Conservation (phyloP, 129 eudicot species). For the Glebionis coronaria region DNA sequence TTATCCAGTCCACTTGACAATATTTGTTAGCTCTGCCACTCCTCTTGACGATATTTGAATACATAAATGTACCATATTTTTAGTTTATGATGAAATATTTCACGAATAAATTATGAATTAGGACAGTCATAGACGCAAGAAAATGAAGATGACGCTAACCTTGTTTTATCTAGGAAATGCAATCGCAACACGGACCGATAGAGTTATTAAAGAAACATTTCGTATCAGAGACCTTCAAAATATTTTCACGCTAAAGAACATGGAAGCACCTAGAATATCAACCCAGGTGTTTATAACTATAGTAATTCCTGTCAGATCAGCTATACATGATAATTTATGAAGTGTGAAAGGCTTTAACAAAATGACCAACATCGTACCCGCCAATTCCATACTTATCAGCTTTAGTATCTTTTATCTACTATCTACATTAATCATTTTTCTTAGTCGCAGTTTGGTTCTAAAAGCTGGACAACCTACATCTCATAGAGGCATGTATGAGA, state of each 20-base stretch:
- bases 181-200: constrained; percentile 52
- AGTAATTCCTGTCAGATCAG: constrained; percentile 36
- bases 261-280: constrained; percentile 47
- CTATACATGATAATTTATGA: constrained; percentile 39
- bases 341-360: constrained; percentile 43
- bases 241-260: constrained; percentile 22
- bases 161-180: constrained; percentile 58
- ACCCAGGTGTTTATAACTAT: constrained; percentile 56
- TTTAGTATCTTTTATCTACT: background rate
- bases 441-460: constrained; percentile 5
- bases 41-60: too few species aligned
- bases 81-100: background rate
- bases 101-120: background rate
- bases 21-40: too few species aligned
- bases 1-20: too few species aligned
- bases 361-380: constrained; percentile 28
- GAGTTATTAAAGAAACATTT: constrained; percentile 43
- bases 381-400: constrained; percentile 32
- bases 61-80: too few species aligned
- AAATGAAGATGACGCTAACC: constrained; percentile 38
- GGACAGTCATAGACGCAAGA: background rate
- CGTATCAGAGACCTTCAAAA: constrained; percentile 48
- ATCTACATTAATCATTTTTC: constrained; percentile 25
- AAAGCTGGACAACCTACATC: constrained; percentile 23
- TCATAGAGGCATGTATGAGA: constrained; percentile 14